Percentiles rank a stretch among this genome's conserved stretches.
Conservation (phyloP, 768 basidiomycete species). For the Leucocoprinus birnbaumii region DNA sequence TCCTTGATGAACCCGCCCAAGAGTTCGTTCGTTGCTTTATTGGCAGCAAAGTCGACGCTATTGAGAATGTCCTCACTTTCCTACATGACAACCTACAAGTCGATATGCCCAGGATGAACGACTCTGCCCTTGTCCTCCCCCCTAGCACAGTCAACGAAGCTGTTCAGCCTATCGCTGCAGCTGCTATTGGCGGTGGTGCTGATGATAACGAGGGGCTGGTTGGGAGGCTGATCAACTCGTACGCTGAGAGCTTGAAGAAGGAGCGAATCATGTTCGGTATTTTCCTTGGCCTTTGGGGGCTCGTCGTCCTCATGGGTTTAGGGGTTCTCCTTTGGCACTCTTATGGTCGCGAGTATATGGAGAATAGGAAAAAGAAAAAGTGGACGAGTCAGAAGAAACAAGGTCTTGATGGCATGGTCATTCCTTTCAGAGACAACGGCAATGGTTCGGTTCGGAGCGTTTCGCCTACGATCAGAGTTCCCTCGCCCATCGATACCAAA, state of each 20-base stretch:
- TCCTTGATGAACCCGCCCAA: conserved; percentile 77
- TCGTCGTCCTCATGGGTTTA: conserved; percentile 82
- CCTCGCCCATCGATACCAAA: background rate
- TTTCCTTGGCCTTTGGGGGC: conserved; percentile 80
- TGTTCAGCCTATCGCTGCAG: conserved; percentile 75
- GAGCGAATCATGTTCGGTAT: conserved; percentile 83
- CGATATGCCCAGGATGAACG: conserved; percentile 75
- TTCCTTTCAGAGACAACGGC: conserved; percentile 26
- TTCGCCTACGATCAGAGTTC: background rate
- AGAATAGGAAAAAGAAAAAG: conserved; percentile 42
- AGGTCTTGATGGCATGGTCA: conserved; percentile 37
- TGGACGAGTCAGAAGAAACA: conserved; percentile 51
- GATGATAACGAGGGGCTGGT: conserved; percentile 60
- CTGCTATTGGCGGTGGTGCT: conserved; percentile 66
- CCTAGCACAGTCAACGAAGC: conserved; percentile 69
- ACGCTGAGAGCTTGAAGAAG: conserved; percentile 68
- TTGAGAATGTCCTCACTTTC: conserved; percentile 90
- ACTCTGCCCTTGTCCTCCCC: conserved; percentile 75
- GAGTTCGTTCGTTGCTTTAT: conserved; percentile 89
- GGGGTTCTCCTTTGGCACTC: conserved; percentile 71
- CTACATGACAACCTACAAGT: conserved; percentile 84
- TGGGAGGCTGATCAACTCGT: conserved; percentile 68
- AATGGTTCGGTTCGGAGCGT: conserved; percentile 14
- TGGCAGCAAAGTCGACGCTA: conserved; percentile 84
- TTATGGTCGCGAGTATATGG: conserved; percentile 46